Percentiles rank a stretch among this genome's conserved stretches.
phyloP scores from a whole-genome alignment of 192 early-diverging fungal genomes.

The Lunasporangiospora selenospora region DNA sequence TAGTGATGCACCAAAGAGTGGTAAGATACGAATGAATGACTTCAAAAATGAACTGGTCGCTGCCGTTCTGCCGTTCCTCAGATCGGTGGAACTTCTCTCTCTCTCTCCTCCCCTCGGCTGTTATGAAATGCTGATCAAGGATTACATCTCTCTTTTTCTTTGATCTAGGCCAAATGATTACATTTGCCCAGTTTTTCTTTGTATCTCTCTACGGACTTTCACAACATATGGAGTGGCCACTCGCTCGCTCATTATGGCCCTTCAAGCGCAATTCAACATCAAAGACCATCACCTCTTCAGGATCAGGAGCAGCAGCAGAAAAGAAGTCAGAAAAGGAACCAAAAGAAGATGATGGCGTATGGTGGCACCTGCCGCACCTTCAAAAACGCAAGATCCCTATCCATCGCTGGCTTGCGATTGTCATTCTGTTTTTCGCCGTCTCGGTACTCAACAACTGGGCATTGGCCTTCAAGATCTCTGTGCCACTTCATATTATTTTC shows the following conservation, averaged over 20 bases:
- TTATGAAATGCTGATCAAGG: constrained; percentile 72
- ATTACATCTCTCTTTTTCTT: neutral
- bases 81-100: constrained; percentile 56
- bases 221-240: constrained; percentile 62
- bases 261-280: constrained; percentile 7
- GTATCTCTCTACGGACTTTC: constrained; percentile 76
- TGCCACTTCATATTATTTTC: constrained; percentile 94
- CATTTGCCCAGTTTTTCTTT: constrained; percentile 82
- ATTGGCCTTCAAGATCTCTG: constrained; percentile 79
- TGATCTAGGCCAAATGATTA: constrained; percentile 74
- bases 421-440: constrained; percentile 77
- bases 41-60: neutral
- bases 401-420: constrained; percentile 74
- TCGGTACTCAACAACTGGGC: constrained; percentile 87
- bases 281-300: neutral
- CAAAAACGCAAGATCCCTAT: constrained; percentile 71
- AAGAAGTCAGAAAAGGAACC: neutral
- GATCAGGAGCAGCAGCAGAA: neutral
- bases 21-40: constrained; percentile 26
- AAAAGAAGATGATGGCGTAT: constrained; percentile 4
- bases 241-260: constrained; percentile 18
- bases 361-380: constrained; percentile 56
- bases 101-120: constrained; percentile 77
- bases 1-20: constrained; percentile 65
- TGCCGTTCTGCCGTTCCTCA: neutral